phyloP scores from a whole-genome alignment of 2,329 filamentous ascomycete species.

The Apiospora saccharicola region DNA sequence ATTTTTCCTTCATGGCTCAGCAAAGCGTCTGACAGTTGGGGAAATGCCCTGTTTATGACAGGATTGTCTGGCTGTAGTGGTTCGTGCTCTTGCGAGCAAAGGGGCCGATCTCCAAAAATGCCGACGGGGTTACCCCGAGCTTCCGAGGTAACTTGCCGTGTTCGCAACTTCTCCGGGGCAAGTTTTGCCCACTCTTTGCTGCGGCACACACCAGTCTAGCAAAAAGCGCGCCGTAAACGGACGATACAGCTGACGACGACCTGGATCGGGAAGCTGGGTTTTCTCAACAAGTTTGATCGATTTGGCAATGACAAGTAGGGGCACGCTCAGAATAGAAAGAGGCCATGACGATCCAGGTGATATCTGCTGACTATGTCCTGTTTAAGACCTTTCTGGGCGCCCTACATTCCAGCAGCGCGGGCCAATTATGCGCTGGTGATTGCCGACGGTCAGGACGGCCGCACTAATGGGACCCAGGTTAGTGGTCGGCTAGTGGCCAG shows the following conservation, averaged over 20 bases:
- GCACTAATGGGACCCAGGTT: slow-evolving; percentile 4
- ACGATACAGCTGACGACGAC: slow-evolving; percentile 1
- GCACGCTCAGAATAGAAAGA: slow-evolving; percentile 11
- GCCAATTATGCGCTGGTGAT: slow-evolving; percentile 4
- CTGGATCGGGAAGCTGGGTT: slow-evolving; percentile 1
- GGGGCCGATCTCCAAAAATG: background rate
- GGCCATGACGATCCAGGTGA: slow-evolving; percentile 11
- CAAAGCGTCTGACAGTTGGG: background rate
- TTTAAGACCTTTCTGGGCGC: background rate
- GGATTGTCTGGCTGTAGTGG: background rate
- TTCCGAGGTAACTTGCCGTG: slow-evolving; percentile 5
- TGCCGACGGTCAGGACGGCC: background rate
- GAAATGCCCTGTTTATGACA: background rate
- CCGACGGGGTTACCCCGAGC: background rate
- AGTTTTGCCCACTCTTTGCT: background rate
- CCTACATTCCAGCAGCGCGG: background rate
- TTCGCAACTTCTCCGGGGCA: background rate
- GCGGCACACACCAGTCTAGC: background rate
- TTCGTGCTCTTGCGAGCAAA: slow-evolving; percentile 4
- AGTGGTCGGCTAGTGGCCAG: slow-evolving; percentile 4
- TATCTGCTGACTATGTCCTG: slow-evolving; percentile 21
- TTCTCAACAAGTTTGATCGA: background rate
- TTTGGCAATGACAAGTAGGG: background rate
- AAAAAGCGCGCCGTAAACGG: background rate
- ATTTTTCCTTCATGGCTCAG: background rate